Evolutionary conservation across 1,284 basidiomycete genomes (phyloP).

Genomic region (Clitocybe nebularis): DNA sequence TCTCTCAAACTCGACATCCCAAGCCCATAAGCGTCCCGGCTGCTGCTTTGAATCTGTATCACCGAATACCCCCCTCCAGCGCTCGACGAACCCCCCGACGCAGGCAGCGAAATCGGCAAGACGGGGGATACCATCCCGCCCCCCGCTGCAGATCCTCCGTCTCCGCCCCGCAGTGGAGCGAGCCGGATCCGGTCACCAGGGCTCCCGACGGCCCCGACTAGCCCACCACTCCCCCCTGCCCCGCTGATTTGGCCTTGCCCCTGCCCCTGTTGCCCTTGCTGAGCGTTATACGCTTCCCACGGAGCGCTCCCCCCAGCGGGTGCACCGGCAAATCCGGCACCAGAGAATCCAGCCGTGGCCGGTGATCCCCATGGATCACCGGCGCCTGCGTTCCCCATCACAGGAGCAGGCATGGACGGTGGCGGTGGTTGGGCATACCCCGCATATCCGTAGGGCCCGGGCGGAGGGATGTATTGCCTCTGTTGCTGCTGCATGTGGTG

Average conservation of each 20-base stretch:
- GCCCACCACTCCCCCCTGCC: not conserved
- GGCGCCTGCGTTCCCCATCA: not conserved
- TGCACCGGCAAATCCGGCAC: slow-evolving; percentile 9
- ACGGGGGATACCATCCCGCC: slow-evolving; percentile 14
- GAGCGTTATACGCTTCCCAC: slow-evolving; percentile 7
- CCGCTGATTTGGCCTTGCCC: not conserved
- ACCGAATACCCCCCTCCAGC: slow-evolving; percentile 22
- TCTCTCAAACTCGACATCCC: slow-evolving; percentile 12
- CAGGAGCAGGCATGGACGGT: not conserved
- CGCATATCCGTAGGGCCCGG: slow-evolving; percentile 8
- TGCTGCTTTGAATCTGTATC: slow-evolving; percentile 25
- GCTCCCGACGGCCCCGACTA: slow-evolving; percentile 18
- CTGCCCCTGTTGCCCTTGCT: slow-evolving; percentile 7
- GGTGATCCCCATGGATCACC: slow-evolving; percentile 20
- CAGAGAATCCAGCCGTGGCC: slow-evolving; percentile 8
- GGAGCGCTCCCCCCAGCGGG: slow-evolving; percentile 14
- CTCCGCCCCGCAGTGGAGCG: slow-evolving; percentile 41
- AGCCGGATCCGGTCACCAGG: slow-evolving; percentile 49
- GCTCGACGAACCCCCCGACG: too few relatives aligned
- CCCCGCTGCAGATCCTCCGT: slow-evolving; percentile 12
- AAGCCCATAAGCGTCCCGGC: slow-evolving; percentile 14
- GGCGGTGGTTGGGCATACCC: slow-evolving; percentile 16
- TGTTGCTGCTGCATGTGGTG: slow-evolving; percentile 3
- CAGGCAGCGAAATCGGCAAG: slow-evolving; percentile 1
- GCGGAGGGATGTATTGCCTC: slow-evolving; percentile 13